Conservation (phyloP, 768 basidiomycete species). For the Suillus weaverae region DNA sequence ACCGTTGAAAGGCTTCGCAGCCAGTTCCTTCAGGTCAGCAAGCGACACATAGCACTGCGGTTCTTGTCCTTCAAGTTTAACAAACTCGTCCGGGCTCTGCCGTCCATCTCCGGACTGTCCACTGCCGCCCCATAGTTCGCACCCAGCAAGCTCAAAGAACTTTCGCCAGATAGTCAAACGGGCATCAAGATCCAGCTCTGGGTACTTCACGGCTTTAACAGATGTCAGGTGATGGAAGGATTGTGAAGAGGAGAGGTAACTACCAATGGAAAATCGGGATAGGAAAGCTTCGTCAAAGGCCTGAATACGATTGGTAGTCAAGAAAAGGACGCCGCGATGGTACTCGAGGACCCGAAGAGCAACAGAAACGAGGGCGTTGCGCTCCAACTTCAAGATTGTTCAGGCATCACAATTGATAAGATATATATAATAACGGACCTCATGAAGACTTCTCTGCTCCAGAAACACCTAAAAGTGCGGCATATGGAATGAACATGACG, state of each 20-base stretch:
- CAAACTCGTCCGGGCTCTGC: conserved; percentile 9
- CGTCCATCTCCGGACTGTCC: neutral
- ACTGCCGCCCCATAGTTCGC: conserved; percentile 10
- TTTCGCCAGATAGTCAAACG: conserved; percentile 26
- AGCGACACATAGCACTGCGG: conserved; percentile 10
- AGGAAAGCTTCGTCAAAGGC: conserved; percentile 68
- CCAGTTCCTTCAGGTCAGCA: conserved; percentile 23
- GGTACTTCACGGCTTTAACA: conserved; percentile 25
- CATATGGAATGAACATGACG: neutral
- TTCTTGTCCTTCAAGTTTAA: conserved; percentile 12
- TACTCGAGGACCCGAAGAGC: conserved; percentile 63
- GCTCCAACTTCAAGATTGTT: conserved; percentile 36
- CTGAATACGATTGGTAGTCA: conserved; percentile 42
- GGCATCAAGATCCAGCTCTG: conserved; percentile 24
- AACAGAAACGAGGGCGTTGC: conserved; percentile 74
- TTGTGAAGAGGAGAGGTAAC: neutral
- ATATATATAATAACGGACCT: conserved; percentile 22
- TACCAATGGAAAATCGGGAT: conserved; percentile 60
- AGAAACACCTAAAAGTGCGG: conserved; percentile 62
- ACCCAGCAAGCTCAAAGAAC: conserved; percentile 24
- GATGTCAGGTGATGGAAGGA: neutral
- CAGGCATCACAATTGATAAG: neutral
- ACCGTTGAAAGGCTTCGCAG: conserved; percentile 31
- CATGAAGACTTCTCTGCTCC: conserved; percentile 63
- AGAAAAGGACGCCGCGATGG: conserved; percentile 60